Base-by-base conservation (phyloP, 2,329 filamentous ascomycete species). In the Aspergillus arachidicola region DNA sequence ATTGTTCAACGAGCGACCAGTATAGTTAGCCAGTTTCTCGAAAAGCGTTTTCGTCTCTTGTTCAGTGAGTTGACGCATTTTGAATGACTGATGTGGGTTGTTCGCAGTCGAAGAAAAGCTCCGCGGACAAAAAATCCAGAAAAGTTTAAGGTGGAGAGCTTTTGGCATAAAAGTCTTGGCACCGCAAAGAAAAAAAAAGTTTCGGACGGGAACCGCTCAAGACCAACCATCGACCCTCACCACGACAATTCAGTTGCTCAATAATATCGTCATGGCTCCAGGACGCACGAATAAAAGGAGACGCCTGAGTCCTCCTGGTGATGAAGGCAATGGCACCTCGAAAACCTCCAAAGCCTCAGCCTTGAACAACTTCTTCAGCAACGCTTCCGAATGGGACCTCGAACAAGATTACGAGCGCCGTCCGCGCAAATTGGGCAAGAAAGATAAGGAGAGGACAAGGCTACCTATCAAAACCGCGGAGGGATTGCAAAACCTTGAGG, bases 1-100 rank as follows among this genome's bases (percentile, higher is more conserved):
- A 79, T 93, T 89, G 79, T 93, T 94, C 70, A 97, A 86, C 21
- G 91, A 94, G 72, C 87, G 87, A 69, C 94, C 93, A 28, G 92
- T 95, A 83, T 98, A 99, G 79, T 93, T 92, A 63, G 95, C 95
- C 46, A 99, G 88, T 83, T 98, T 97, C 71, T 90, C 87, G 80
- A 97, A 96, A 72, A 97, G 88, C 1, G 91, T 91, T 77, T 91
- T 76, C 11, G 80, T 82, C 68, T 84, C 82, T 60, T 77, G 57
- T 66, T 89, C 93, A 61, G 93, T 95, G 69, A 97, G 87, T 58
- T 90, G 87, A 61, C 93, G 87, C 92, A 96, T 96, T 53, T 57
- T 62, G 45, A 50, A 7, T 34, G 21, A 53, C 21, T 54, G 21
- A 36, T 19, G 48, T 14, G 56, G 55, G 28, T 60, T 50, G 32